Evolutionary conservation across 2,329 filamentous ascomycete genomes (phyloP), one percentile per base, ranked within the genome.

Genomic region (Cytospora chrysosperma): DNA sequence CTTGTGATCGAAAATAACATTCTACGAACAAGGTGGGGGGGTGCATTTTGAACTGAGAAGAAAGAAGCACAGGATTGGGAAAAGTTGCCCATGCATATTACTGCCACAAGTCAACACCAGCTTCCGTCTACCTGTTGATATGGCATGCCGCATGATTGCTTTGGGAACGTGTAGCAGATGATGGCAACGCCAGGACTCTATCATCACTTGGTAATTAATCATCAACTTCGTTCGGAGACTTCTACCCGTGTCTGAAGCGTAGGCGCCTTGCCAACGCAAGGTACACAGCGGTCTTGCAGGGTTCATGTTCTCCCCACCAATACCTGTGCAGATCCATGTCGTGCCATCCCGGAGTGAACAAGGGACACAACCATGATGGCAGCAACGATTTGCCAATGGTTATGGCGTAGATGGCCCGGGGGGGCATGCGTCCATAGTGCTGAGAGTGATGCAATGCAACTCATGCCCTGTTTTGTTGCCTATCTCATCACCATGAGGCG

Each of bases 301-400:
- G 59, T 56, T 62, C 9, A 53, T 34, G 17, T 6, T 24, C 30
- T 27, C 49, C n/a, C 55, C 37, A 51, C 63, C 63, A 65, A 62
- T 63, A 13, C 8, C n/a, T 26, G 43, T 49, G 59, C 59, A 50
- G 59, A 50, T 28, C 27, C 49, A 47, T 53, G 43, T 47, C 52
- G 32, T 56, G 50, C 59, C 56, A 64, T 61, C 26, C 59, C 54
- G 37, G n/a, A 61, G 56, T 37, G 54, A 59, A 40, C 59, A 54
- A 54, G 59, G 54, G 47, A 30, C 55, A 52, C n/a, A 56, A 21
- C 54, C 49, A 57, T 61, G 26, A 59, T 47, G 43, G 43, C 43
- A 24, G 43, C 43, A 24, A 47, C 10, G 9, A 24, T 13, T 47
- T 47, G 10, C 43, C 43, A 47, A 21, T 47, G 43, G 12, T 19